Evolutionary conservation across 345 rosid species (phyloP).

Genomic region (Pelargonium nanum): DNA sequence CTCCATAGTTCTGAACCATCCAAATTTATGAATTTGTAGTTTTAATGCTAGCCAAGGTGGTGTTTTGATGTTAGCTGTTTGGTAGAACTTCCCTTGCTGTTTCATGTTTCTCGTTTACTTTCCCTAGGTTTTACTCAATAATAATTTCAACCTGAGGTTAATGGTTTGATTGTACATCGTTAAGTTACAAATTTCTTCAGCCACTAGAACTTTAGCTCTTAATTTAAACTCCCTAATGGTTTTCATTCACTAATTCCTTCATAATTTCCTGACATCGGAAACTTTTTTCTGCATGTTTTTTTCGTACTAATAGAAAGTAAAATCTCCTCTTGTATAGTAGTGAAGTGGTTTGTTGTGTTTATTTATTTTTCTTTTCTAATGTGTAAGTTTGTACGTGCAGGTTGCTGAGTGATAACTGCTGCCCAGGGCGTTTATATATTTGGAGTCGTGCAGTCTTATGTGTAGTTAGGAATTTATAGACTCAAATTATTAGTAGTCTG

Average conservation of each 20-base stretch:
- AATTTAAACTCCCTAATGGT: too few relatives aligned
- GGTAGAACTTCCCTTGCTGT: not conserved
- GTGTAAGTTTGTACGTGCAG: constrained; percentile 23
- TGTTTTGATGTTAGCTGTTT: not conserved
- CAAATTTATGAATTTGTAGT: not conserved
- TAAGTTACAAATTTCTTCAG: too few relatives aligned
- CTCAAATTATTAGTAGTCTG: not conserved
- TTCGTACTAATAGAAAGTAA: not conserved
- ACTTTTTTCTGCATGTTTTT: too few relatives aligned
- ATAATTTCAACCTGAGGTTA: too few relatives aligned
- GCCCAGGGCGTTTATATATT: constrained; percentile 1
- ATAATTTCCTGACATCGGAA: too few relatives aligned
- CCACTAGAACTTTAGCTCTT: too few relatives aligned
- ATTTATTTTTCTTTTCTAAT: not conserved
- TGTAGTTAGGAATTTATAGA: not conserved
- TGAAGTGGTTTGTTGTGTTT: too few relatives aligned
- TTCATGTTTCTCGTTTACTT: not conserved
- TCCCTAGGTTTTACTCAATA: too few relatives aligned
- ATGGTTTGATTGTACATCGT: too few relatives aligned
- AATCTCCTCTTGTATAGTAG: not conserved
- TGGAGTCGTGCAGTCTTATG: not conserved
- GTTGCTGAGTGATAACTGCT: constrained; percentile 28
- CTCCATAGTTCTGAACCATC: constrained; percentile 1
- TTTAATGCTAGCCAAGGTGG: not conserved
- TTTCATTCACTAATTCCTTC: too few relatives aligned